phyloP scores from a whole-genome alignment of 2,329 filamentous ascomycete genomes.

The Myriosclerotinia curreyana region DNA sequence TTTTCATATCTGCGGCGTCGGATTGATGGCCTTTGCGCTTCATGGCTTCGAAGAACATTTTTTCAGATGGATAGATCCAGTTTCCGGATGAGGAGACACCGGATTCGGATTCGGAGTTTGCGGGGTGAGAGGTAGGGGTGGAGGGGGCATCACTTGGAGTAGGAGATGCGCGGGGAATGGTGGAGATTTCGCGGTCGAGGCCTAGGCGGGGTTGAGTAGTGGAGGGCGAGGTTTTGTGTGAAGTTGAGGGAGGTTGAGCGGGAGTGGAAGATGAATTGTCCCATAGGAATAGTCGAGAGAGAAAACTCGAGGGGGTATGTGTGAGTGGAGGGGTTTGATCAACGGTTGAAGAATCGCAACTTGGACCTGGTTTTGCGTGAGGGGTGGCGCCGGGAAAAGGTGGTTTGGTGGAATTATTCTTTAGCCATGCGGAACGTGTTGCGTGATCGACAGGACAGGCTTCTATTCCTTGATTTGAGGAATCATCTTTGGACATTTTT shows the following conservation, averaged over 20 bases:
- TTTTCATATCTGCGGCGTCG: slow-evolving; percentile 73
- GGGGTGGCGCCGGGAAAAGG: slow-evolving; percentile 33
- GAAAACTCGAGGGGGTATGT: slow-evolving; percentile 15
- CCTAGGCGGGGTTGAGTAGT: slow-evolving; percentile 59
- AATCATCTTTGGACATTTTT: slow-evolving; percentile 36
- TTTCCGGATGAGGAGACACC: slow-evolving; percentile 70
- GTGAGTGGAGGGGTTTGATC: slow-evolving; percentile 43
- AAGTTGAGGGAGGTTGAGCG: slow-evolving; percentile 51
- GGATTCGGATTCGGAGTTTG: slow-evolving; percentile 78
- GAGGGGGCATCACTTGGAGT: slow-evolving; percentile 40
- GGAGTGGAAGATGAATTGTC: slow-evolving; percentile 21
- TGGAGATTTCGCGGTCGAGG: slow-evolving; percentile 70
- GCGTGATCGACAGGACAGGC: slow-evolving; percentile 88
- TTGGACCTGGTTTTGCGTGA: slow-evolving; percentile 37
- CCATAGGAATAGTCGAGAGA: slow-evolving; percentile 28
- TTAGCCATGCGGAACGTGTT: slow-evolving; percentile 82
- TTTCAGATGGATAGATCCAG: slow-evolving; percentile 96
- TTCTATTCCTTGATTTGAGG: slow-evolving; percentile 37
- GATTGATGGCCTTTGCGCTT: slow-evolving; percentile 80
- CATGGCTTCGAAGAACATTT: slow-evolving; percentile 98
- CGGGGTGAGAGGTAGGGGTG: slow-evolving; percentile 44
- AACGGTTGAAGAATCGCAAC: slow-evolving; percentile 40
- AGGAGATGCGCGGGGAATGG: slow-evolving; percentile 65
- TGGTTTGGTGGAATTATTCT: slow-evolving; percentile 35
- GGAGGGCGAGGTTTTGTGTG: slow-evolving; percentile 73